Conservation (phyloP, 495 filamentous ascomycete genomes). For the Rhypophila decipiens region DNA sequence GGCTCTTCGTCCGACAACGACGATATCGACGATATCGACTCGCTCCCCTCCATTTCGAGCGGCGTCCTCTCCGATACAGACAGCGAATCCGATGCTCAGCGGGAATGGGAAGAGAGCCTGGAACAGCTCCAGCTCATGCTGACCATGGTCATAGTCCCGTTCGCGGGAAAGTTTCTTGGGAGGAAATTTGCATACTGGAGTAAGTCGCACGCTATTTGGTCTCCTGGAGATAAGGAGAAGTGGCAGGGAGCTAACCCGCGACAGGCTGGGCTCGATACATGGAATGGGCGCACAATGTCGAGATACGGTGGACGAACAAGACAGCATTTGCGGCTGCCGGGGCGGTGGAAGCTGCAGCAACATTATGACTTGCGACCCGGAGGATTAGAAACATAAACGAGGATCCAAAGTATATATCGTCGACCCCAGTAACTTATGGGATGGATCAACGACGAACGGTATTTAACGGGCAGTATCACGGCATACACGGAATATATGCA, state of each 20-base stretch:
- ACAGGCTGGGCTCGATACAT: slow-evolving; percentile 52
- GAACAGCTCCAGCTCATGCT: slow-evolving; percentile 88
- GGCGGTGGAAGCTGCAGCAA: slow-evolving; percentile 62
- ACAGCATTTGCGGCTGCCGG: slow-evolving; percentile 58
- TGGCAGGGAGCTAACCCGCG: slow-evolving; percentile 11
- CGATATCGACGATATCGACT: slow-evolving; percentile 73
- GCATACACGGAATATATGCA: too few relatives aligned
- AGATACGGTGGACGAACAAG: slow-evolving; percentile 47
- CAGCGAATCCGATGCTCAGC: slow-evolving; percentile 72
- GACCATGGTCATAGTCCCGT: slow-evolving; percentile 90
- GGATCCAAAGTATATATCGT: too few relatives aligned
- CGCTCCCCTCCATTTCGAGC: slow-evolving; percentile 67
- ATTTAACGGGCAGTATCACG: too few relatives aligned
- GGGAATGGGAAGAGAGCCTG: slow-evolving; percentile 86
- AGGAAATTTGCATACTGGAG: slow-evolving; percentile 95
- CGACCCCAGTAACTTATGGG: slow-evolving; percentile 5
- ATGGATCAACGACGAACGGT: too few relatives aligned
- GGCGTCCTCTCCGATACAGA: slow-evolving; percentile 53
- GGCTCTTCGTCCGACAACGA: slow-evolving; percentile 46
- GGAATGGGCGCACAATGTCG: slow-evolving; percentile 51
- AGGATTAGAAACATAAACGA: too few relatives aligned
- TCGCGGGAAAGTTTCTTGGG: slow-evolving; percentile 87
- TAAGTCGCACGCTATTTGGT: slow-evolving; percentile 37
- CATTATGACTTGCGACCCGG: slow-evolving; percentile 60
- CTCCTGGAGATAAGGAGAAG: background rate